These are phyloP conservation scores for Alternaria arbusti DNA, from an alignment of 2,329 filamentous ascomycete genomes.

Conservation along the genomic window DNA sequence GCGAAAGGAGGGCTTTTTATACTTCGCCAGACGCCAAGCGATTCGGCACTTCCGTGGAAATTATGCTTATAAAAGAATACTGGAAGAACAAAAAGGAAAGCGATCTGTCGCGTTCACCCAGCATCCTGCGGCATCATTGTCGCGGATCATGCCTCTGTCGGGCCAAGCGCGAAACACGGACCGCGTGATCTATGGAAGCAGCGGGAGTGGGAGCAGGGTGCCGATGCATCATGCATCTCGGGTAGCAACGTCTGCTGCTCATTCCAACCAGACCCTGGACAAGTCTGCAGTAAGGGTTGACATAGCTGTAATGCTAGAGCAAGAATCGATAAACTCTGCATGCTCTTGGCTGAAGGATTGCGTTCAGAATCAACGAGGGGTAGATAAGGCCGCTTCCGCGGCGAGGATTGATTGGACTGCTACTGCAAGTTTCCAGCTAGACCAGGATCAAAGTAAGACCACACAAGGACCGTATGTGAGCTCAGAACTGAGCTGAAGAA, in stretches of 20 bases:
- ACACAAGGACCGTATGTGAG: not conserved
- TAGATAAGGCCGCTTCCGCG: not conserved
- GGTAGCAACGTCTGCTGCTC: not conserved
- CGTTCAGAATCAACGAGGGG: not conserved
- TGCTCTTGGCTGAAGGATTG: not conserved
- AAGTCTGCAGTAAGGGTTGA: not conserved
- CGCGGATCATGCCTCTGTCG: not conserved
- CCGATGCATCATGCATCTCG: not conserved
- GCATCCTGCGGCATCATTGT: not conserved
- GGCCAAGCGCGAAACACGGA: not conserved
- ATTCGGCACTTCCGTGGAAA: not conserved
- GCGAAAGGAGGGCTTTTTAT: not conserved
- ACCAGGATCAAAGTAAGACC: not conserved
- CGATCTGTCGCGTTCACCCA: not conserved
- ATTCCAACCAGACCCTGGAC: not conserved
- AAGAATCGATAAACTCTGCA: not conserved
- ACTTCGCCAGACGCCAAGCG: not conserved
- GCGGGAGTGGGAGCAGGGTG: not conserved
- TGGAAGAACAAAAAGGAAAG: not conserved
- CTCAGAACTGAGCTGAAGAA: not conserved
- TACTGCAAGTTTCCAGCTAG: not conserved
- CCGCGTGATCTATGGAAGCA: not conserved
- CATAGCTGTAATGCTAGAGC: not conserved
- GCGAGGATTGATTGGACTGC: not conserved
- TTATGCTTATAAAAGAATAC: not conserved